Evolutionary conservation across 1,284 basidiomycete species (phyloP), one percentile per base, ranked within the genome.

Genomic region (Tylopilus sp.): DNA sequence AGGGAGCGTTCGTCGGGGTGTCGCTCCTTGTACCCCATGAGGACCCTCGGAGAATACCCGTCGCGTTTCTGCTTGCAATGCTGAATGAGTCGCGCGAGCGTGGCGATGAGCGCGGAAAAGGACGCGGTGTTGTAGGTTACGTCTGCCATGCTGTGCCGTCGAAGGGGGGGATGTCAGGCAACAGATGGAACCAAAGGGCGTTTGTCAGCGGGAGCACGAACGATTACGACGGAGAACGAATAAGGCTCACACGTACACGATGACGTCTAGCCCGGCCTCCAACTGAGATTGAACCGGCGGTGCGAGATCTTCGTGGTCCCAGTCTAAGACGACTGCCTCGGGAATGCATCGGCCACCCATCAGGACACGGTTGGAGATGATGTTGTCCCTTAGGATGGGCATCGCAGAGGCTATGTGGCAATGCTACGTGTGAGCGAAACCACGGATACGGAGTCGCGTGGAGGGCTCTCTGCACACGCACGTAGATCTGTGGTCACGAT

Each of bases 81-180:
- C 11, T 58, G 57, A 25, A 78, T 48, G 13, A 89, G 67, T 1
- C 62, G 63, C 4, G 70, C 64, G 19, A 89, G 65, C 0, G 83
- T 87, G 26, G 68, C 66, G 16, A 85, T 67, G 34, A 90, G 76
- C 0, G 83, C 71, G 6, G 85, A 78, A 67, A 94, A 95, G 1
- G 89, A 89, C 1, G 82, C 70, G 0, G 88, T 91, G 68, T 94
- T 94, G 71, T 94, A 94, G 0, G 90, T 86, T 9, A 94, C 89
- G 60, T 95, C 92, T 12, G 91, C 89, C 79, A 93, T 91, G 48
- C 91, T 91, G 21, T 5, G 28, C 21, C 21, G 21, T 23, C 21
- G 6, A 23, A 23, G 6, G 15, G 31, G 16, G 3, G 3, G 9
- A 55, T 13, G 13, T 25, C 12, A 28, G 23, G 23, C 19, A 28